Percentiles rank a stretch among this genome's conserved stretches.
Evolutionary conservation across 495 filamentous ascomycete species (phyloP).

Genomic region (Hyaloscypha hepaticicola): DNA sequence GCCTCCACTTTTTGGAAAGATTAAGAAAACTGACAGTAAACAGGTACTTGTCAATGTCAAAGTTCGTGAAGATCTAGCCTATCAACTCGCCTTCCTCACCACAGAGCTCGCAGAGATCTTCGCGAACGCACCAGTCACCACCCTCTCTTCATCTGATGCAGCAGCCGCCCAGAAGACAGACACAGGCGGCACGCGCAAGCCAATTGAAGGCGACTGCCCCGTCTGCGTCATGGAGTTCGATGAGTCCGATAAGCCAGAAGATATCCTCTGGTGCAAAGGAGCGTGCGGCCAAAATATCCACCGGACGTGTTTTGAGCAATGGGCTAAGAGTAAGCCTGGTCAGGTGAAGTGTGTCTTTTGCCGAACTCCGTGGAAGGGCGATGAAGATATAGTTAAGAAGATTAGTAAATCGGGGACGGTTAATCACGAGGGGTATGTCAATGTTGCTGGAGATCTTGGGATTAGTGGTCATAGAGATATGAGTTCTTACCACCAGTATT

Average conservation of each 20-base stretch:
- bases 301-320: slow-evolving; percentile 59
- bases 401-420: slow-evolving; percentile 26
- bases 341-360: slow-evolving; percentile 53
- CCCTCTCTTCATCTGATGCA: slow-evolving; percentile 13
- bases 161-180: slow-evolving; percentile 11
- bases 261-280: slow-evolving; percentile 60
- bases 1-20: neutral
- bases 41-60: slow-evolving; percentile 60
- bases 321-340: slow-evolving; percentile 49
- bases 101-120: slow-evolving; percentile 65
- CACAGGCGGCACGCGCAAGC: slow-evolving; percentile 37
- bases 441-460: slow-evolving; percentile 55
- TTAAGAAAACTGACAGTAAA: neutral
- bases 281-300: slow-evolving; percentile 70
- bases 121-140: slow-evolving; percentile 46
- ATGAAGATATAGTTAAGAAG: slow-evolving; percentile 27
- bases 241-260: slow-evolving; percentile 40
- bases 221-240: slow-evolving; percentile 67
- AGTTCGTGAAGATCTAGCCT: slow-evolving; percentile 49
- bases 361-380: slow-evolving; percentile 30
- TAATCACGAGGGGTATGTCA: slow-evolving; percentile 56
- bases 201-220: slow-evolving; percentile 70
- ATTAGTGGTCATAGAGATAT: slow-evolving; percentile 40
- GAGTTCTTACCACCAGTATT: slow-evolving; percentile 28
- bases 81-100: slow-evolving; percentile 71